Evolutionary conservation across 2,329 filamentous ascomycete genomes (phyloP).

Genomic region (Curvularia sp.): DNA sequence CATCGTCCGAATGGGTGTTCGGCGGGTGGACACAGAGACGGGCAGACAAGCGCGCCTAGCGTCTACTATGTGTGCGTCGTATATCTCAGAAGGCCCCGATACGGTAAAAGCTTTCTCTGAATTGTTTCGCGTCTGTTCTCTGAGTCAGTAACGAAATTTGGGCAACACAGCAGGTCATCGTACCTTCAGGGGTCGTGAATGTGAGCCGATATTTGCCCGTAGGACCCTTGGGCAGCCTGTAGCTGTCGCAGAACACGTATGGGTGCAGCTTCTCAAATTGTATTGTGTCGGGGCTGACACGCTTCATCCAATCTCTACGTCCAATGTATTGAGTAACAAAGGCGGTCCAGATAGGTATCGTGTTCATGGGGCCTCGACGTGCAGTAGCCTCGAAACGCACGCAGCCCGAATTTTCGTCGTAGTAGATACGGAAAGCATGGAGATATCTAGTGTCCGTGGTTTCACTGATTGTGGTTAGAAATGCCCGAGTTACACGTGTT

Average conservation of each 20-base stretch:
- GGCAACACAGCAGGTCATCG: not conserved
- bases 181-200: conserved; percentile 46
- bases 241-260: conserved; percentile 62
- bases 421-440: conserved; percentile 63
- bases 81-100: conserved; percentile 26
- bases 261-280: conserved; percentile 60
- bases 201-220: conserved; percentile 46
- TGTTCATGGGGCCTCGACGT: conserved; percentile 59
- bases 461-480: conserved; percentile 49
- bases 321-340: conserved; percentile 54
- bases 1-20: conserved; percentile 3
- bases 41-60: not conserved
- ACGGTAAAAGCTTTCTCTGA: conserved; percentile 44
- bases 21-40: not conserved
- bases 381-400: conserved; percentile 66
- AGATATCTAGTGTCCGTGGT: conserved; percentile 61
- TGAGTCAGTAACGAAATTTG: not conserved
- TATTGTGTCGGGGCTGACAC: conserved; percentile 53
- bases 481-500: not conserved
- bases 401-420: conserved; percentile 59
- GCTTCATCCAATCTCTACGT: conserved; percentile 58
- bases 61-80: not conserved
- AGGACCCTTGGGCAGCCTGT: conserved; percentile 47
- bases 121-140: conserved; percentile 37
- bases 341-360: conserved; percentile 66